Evolutionary conservation across 257 asterid genomes (phyloP).

Genomic region (Capsicum pubescens): DNA sequence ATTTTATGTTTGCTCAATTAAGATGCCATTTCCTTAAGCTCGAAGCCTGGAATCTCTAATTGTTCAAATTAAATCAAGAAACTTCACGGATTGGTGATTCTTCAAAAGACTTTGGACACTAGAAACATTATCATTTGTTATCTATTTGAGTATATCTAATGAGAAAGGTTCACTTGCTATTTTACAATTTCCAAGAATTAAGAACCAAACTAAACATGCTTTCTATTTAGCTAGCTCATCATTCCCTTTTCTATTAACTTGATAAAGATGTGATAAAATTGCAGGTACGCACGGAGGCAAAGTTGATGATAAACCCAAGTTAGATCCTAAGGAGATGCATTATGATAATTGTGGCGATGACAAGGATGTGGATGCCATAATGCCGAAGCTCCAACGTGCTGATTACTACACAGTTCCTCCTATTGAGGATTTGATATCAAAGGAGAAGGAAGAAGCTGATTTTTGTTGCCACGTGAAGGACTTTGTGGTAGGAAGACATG

Average conservation of each 20-base stretch:
- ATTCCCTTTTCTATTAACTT: neutral
- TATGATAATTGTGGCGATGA: neutral
- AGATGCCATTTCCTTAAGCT: neutral
- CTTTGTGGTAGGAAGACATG: slow-evolving; percentile 74
- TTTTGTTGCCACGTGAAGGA: slow-evolving; percentile 72
- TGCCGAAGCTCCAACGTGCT: slow-evolving; percentile 35
- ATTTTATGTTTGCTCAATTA: neutral
- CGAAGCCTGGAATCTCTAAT: slow-evolving; percentile 2
- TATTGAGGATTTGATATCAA: slow-evolving; percentile 47
- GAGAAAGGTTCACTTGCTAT: neutral
- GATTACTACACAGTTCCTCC: slow-evolving; percentile 43
- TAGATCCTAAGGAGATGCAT: slow-evolving; percentile 15
- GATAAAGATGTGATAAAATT: slow-evolving; percentile 5
- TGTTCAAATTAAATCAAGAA: neutral
- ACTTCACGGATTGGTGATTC: neutral
- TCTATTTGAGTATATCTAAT: neutral
- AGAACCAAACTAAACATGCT: neutral
- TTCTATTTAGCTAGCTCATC: neutral
- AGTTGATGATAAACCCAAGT: neutral
- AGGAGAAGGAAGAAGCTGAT: slow-evolving; percentile 79
- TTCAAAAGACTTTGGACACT: neutral
- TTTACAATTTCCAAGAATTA: slow-evolving; percentile 12
- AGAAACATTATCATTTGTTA: neutral
- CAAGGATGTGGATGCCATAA: slow-evolving; percentile 31
- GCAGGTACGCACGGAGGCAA: slow-evolving; percentile 21